Percentiles rank a stretch among this genome's conserved stretches.
phyloP scores from a whole-genome alignment of 1,284 basidiomycete genomes.

The Xanthoconium separans region DNA sequence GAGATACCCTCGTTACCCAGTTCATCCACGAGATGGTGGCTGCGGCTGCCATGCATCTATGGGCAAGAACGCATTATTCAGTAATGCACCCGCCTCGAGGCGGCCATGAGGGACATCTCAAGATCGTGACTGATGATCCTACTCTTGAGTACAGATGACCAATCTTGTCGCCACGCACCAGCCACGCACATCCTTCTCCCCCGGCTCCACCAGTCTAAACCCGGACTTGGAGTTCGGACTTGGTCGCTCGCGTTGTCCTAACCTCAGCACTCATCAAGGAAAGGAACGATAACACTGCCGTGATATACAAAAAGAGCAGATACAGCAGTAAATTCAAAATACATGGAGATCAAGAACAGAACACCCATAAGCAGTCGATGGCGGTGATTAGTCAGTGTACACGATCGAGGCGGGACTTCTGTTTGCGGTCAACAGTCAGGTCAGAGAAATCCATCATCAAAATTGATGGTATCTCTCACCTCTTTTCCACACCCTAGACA shows the following conservation, averaged over 20 bases:
- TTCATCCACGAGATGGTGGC: not conserved
- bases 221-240: not conserved
- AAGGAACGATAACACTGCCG: not conserved
- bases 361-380: not conserved
- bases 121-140: not conserved
- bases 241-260: not conserved
- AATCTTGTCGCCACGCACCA: not conserved
- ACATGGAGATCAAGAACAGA: not conserved
- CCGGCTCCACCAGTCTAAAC: not conserved
- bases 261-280: not conserved
- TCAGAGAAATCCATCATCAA: not conserved
- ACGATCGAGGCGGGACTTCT: slow-evolving; percentile 40
- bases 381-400: slow-evolving; percentile 27
- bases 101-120: not conserved
- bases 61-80: not conserved
- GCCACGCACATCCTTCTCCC: not conserved
- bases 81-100: not conserved
- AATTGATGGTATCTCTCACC: slow-evolving; percentile 15
- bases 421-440: not conserved
- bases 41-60: slow-evolving; percentile 1
- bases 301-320: not conserved
- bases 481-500: slow-evolving; percentile 25
- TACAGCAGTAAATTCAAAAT: no score
- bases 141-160: not conserved
- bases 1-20: not conserved